A percentile compares a stretch with the other conserved stretches of the same genome.
phyloP scores from a whole-genome alignment of 371 early-diverging fungal species.

The Sporodiniella umbellata region DNA sequence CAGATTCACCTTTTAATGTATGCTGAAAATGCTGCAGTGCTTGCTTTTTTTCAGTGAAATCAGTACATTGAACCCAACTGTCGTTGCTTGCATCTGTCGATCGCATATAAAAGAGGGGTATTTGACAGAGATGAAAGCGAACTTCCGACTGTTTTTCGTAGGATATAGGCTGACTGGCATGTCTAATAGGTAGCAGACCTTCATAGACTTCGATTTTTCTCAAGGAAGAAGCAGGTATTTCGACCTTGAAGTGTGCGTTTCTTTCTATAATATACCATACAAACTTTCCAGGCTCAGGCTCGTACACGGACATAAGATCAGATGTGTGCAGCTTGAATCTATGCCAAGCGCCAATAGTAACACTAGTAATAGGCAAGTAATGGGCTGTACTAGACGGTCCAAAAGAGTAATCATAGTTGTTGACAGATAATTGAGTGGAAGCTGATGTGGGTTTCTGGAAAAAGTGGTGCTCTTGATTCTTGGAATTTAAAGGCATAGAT shows the following conservation, averaged over 20 bases:
- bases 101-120: constrained; percentile 64
- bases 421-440: too few species aligned
- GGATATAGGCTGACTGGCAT: neutral
- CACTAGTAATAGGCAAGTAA: constrained; percentile 37
- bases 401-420: neutral
- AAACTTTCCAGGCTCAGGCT: constrained; percentile 42
- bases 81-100: neutral
- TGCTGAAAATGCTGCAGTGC: constrained; percentile 21
- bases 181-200: constrained; percentile 1
- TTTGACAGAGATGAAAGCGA: constrained; percentile 52
- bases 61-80: constrained; percentile 63
- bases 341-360: constrained; percentile 73
- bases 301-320: constrained; percentile 57
- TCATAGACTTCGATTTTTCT: constrained; percentile 47
- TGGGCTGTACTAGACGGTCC: neutral
- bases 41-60: constrained; percentile 73
- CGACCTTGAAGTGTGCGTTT: constrained; percentile 41
- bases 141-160: constrained; percentile 46
- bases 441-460: too few species aligned
- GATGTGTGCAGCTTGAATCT: constrained; percentile 49
- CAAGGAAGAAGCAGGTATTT: constrained; percentile 53
- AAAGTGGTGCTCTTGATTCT: too few species aligned
- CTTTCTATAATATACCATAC: constrained; percentile 62
- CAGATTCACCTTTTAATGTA: too few species aligned
- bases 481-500: too few species aligned